Conservation (phyloP, 345 rosid species). For the Nasturtium officinale region DNA sequence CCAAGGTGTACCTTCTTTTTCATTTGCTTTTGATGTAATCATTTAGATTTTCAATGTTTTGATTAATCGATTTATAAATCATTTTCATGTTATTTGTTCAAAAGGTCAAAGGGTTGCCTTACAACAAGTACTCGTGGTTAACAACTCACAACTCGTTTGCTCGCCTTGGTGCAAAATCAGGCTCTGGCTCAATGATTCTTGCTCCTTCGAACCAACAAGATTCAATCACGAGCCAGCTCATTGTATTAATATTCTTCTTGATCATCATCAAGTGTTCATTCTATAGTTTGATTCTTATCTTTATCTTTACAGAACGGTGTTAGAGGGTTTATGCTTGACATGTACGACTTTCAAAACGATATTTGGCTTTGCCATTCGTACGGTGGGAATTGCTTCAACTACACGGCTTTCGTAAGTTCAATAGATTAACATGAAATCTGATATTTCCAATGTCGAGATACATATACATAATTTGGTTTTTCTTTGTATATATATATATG, state of each 20-base stretch:
- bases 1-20: slow-evolving; percentile 47
- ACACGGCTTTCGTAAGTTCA: slow-evolving; percentile 78
- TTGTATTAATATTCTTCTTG: slow-evolving; percentile 49
- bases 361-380: slow-evolving; percentile 92
- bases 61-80: neutral
- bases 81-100: neutral
- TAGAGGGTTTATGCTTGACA: slow-evolving; percentile 89
- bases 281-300: neutral
- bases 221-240: slow-evolving; percentile 71
- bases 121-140: slow-evolving; percentile 87
- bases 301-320: slow-evolving; percentile 67
- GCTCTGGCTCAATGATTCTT: slow-evolving; percentile 56
- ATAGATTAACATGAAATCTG: neutral
- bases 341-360: slow-evolving; percentile 79
- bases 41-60: neutral
- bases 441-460: neutral
- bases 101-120: slow-evolving; percentile 67
- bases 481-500: neutral
- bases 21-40: neutral
- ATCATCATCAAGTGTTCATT: neutral
- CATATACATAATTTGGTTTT: neutral
- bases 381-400: slow-evolving; percentile 63
- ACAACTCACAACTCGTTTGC: slow-evolving; percentile 94
- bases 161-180: slow-evolving; percentile 52
- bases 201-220: slow-evolving; percentile 86